phyloP scores from a whole-genome alignment of 106 monocot genomes.

The Dioscorea alata region DNA sequence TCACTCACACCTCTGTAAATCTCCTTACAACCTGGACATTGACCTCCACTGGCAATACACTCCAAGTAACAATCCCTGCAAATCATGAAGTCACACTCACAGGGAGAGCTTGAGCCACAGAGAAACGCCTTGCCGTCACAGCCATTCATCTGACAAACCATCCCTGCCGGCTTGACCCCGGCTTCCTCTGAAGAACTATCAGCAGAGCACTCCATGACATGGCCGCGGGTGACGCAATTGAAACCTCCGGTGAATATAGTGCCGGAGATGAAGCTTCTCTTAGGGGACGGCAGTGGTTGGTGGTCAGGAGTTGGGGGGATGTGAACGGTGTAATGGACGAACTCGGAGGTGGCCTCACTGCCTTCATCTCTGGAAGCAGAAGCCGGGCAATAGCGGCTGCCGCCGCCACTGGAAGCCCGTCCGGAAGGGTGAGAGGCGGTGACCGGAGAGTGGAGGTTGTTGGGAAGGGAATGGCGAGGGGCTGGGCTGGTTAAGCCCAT shows the following conservation, averaged over 20 bases:
- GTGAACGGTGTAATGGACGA: conserved; percentile 44
- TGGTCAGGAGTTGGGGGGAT: conserved; percentile 43
- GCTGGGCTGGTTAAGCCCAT: conserved; percentile 33
- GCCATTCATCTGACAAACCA: conserved; percentile 53
- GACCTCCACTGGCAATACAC: conserved; percentile 19
- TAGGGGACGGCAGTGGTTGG: conserved; percentile 4
- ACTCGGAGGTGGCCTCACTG: conserved; percentile 21
- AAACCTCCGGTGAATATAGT: conserved; percentile 77
- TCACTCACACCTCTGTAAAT: conserved; percentile 26
- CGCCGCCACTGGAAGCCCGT: conserved; percentile 7
- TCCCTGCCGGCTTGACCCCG: background rate
- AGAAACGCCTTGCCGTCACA: conserved; percentile 38
- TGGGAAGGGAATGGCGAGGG: conserved; percentile 17
- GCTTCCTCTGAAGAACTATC: conserved; percentile 3
- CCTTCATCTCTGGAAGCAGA: conserved; percentile 3
- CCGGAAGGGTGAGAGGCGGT: conserved; percentile 1
- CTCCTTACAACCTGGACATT: conserved; percentile 74
- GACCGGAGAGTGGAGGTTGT: conserved; percentile 8
- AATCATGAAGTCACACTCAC: conserved; percentile 61
- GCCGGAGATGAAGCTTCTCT: conserved; percentile 51
- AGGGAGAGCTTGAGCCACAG: conserved; percentile 23
- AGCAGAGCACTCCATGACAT: conserved; percentile 35
- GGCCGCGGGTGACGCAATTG: conserved; percentile 55
- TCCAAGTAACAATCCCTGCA: conserved; percentile 71
- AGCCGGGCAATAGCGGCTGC: conserved; percentile 18